Evolutionary conservation across 192 early-diverging fungal species (phyloP).

Genomic region (Umbelopsis sp.): DNA sequence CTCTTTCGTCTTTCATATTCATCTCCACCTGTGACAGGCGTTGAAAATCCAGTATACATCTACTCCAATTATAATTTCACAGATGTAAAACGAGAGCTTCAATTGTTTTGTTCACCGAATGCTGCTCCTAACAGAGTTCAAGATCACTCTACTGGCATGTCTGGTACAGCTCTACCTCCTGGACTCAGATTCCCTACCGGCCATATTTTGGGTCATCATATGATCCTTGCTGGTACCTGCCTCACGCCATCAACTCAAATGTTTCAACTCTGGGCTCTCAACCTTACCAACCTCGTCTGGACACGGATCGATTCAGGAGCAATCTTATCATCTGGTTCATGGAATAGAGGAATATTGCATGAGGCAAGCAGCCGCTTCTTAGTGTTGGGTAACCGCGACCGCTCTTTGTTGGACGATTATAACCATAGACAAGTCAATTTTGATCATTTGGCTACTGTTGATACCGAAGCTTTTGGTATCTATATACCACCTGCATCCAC

Average conservation of each 20-base stretch:
- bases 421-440: conserved; percentile 78
- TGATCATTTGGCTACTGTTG: conserved; percentile 69
- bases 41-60: conserved; percentile 56
- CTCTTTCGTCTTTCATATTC: conserved; percentile 14
- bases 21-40: not conserved
- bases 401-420: conserved; percentile 78
- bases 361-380: conserved; percentile 62
- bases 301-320: conserved; percentile 67
- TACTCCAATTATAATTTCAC: conserved; percentile 87
- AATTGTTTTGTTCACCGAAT: conserved; percentile 62
- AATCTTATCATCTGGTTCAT: conserved; percentile 68
- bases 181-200: conserved; percentile 81
- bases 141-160: conserved; percentile 68
- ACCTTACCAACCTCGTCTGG: conserved; percentile 65
- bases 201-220: conserved; percentile 67
- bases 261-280: conserved; percentile 74
- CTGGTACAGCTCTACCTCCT: conserved; percentile 62
- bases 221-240: conserved; percentile 72
- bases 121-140: conserved; percentile 7
- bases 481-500: conserved; percentile 54
- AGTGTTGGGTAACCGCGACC: conserved; percentile 71
- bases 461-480: conserved; percentile 74
- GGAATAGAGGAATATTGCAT: conserved; percentile 76
- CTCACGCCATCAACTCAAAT: conserved; percentile 66
- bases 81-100: conserved; percentile 74